Evolutionary conservation across 352 stramenopile species (phyloP), one percentile per base, ranked within the genome.

Genomic region (Pythium dissotocum): DNA sequence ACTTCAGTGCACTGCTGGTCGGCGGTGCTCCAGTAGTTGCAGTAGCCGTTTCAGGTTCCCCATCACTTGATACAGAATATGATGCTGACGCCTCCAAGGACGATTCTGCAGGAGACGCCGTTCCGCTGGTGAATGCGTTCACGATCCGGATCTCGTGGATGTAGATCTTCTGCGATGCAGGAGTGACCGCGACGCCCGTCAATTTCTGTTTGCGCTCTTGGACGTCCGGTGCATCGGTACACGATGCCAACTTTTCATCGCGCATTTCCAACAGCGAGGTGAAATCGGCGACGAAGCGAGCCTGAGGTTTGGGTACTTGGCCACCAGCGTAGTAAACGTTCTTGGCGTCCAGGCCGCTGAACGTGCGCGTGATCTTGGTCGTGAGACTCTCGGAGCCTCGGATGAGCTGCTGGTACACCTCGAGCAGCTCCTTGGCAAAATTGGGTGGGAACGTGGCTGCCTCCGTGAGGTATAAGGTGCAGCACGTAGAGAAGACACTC

Each of bases 401-500:
- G 51, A 93, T 90, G 28, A 93, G 84, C 21, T 90, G 81, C 65
- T 92, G 76, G 54, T 88, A 94, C 52, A 88, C 83, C 55, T 89
- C 77, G 4, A 94, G 81, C 7, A 94, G 61, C 46, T 94, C 85
- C 21, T 83, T 81, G 16, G 76, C 77, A 71, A 93, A 90, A 51
- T 83, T 90, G 53, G 85, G 77, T 14, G 87, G 87, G 36, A 90
- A 91, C 0, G 76, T 82, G 6, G 65, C 78, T 13, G 79, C 81
- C 32, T 91, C 80, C 0, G 83, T 92, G 54, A 83, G 85, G 55
- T 96, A 96, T 0, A 96, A 67, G 38, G 88, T 87, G 52, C 85
- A 94, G 63, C 88, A 96, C 1, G 88, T 93, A n/a, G 87, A 80
- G 75, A 93, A 96, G 5, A 96, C 82, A 61, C 85, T 94, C 78